Base-by-base conservation (phyloP, 1,284 basidiomycete genomes). In the Leccinum brunneo-olivaceum region DNA sequence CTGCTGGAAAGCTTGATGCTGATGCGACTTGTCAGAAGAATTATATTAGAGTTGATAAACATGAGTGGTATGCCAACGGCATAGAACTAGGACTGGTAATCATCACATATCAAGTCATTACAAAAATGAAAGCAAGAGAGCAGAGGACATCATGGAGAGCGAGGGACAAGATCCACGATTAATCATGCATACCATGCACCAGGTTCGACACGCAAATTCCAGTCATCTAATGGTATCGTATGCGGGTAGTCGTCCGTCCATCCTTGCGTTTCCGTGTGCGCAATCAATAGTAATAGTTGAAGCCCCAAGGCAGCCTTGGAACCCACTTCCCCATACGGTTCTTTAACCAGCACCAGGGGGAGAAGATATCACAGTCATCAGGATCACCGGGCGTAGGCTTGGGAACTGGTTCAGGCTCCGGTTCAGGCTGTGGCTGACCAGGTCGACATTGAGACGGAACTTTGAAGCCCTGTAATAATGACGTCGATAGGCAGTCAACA, bases 381-480 rank as follows among this genome's bases (percentile, higher is more conserved):
- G 66, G 65, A 28, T 58, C 39, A 30, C 55, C 58, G 0, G 66
- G 66, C 4, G 30, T 50, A 0, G 64, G 64, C 38, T 44, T 44
- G 1, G 64, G 63, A 15, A 44, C 24, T 0, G 63, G 62, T 16
- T 47, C 29, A 0, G 63, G 62, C 16, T 55, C 47, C 0, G 62
- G 64, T 1, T 48, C 45, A 1, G 56, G 58, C 3, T 45, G 38
- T 1, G 57, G 43, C n/a, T 53, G 24, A 20, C 41, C 47, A 0
- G 58, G 39, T n/a, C 53, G 45, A 39, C 65, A 70, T 10, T 50
- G 44, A 9, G 51, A 41, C 7, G 63, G 60, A n/a, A 60, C 56
- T 15, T 42, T 41, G 43, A 41, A 24, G 12, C 67, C 66, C 64
- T 66, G 38, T 43, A 34, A 23, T 24, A 2, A 0, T 10, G 4